Base-by-base conservation (phyloP, 148 eudicot genomes). In the Nyssa sinensis region DNA sequence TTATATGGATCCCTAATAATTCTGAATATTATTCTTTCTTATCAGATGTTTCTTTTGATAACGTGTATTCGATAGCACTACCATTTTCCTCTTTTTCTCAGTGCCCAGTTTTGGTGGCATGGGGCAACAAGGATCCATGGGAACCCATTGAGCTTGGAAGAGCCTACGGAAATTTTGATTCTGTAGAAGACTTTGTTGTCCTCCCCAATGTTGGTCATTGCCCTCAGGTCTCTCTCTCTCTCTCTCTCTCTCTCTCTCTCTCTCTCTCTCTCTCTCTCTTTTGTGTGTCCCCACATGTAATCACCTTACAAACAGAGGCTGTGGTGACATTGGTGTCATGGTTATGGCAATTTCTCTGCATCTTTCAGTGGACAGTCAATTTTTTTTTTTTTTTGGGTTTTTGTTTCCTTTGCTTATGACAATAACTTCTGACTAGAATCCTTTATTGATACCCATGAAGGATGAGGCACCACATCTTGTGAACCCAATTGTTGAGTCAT, bases 71-170 rank as follows among this genome's bases (percentile, higher is more conserved):
- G 1, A 44, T 13, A 11, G 6, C 16, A 19, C 35, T 79, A 5
- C 25, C 37, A 30, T 24, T 39, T 27, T 31, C 49, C 71, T 66
- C 70, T 16, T 44, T 44, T 44, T 57, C 69, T 47, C 81, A 94
- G 98, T 90, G 98, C 76, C 98, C 98, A 62, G 94, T 95, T n/a
- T 73, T 92, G 86, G 85, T 95, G 75, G 98, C 76, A 49, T 95
- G 98, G 98, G 98, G 98, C 37, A 97, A 95, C 71, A 95, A 88
- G 82, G 97, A 95, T 95, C 98, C 98, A 35, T 92, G 98, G 98
- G 98, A 95, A 75, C 98, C 98, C 74, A 84, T 95, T 69, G 92
- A 88, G 62, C 91, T 89, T 17, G 98, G 98, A 44, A 82, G 88
- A 88, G 91, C 93, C 74, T 95, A 87, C 67, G 87, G 80, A 13